A percentile compares a stretch with the other conserved stretches of the same genome.
Conservation (phyloP, 2,329 filamentous ascomycete genomes). For the Aspergillus caelatus region DNA sequence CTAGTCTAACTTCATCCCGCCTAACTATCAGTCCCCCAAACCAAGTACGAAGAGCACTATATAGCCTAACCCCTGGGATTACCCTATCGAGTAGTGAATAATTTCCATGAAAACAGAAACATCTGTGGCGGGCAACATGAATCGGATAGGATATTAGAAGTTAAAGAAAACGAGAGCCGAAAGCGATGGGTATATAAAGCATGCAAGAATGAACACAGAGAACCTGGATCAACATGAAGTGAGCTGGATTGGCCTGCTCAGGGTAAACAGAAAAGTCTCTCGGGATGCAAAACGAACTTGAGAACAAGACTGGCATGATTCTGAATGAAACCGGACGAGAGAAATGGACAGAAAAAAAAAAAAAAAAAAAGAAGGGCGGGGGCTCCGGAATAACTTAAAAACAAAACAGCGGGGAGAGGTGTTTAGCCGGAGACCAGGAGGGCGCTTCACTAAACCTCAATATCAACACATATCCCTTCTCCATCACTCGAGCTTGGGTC, state of each 20-base stretch:
- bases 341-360: slow-evolving; percentile 12
- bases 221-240: background rate
- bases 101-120: background rate
- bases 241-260: background rate
- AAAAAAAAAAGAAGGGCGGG: background rate
- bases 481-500: slow-evolving; percentile 41
- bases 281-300: background rate
- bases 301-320: background rate
- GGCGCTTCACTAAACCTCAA: slow-evolving; percentile 35
- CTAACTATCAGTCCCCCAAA: background rate
- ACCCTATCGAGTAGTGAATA: background rate
- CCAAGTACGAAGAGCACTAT: background rate
- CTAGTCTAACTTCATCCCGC: background rate
- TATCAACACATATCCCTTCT: slow-evolving; percentile 41
- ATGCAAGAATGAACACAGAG: background rate
- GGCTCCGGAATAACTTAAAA: background rate
- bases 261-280: background rate
- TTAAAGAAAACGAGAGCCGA: background rate
- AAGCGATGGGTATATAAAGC: background rate
- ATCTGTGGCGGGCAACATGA: background rate
- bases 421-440: background rate
- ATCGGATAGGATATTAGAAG: background rate
- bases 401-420: background rate
- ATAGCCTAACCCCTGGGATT: background rate
- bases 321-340: slow-evolving; percentile 7